Evolutionary conservation across 805 yeast species (phyloP).

Genomic region (Nakazawaea peltata): DNA sequence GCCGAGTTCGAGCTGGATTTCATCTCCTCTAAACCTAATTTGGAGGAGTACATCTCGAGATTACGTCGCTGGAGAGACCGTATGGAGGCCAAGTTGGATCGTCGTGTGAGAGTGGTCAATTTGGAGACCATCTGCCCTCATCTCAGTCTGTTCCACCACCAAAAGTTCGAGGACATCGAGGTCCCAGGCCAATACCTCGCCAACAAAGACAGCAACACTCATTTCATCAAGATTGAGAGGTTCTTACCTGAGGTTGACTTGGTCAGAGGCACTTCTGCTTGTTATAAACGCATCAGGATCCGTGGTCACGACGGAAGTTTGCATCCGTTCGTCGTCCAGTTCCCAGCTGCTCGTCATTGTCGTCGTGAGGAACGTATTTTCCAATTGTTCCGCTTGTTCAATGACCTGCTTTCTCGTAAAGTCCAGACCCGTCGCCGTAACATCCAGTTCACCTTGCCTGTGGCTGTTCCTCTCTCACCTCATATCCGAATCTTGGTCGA

Average conservation of each 20-base stretch:
- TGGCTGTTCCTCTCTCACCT: constrained; percentile 90
- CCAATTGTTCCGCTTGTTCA: constrained; percentile 85
- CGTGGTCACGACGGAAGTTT: constrained; percentile 91
- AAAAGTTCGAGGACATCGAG: constrained; percentile 95
- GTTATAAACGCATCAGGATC: constrained; percentile 81
- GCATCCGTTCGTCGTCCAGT: constrained; percentile 93
- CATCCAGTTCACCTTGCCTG: constrained; percentile 78
- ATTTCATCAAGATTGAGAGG: constrained; percentile 87
- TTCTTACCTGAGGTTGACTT: constrained; percentile 85
- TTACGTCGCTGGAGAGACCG: constrained; percentile 90
- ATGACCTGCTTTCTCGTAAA: constrained; percentile 67
- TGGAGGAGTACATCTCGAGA: constrained; percentile 78
- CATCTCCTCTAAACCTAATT: constrained; percentile 76
- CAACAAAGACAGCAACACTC: constrained; percentile 82
- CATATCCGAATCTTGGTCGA: constrained; percentile 87
- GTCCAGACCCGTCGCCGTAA: constrained; percentile 86
- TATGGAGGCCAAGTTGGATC: constrained; percentile 83
- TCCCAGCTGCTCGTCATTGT: constrained; percentile 96
- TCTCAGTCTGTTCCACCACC: constrained; percentile 94
- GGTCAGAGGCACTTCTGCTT: constrained; percentile 83
- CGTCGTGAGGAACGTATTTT: constrained; percentile 93
- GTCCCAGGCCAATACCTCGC: constrained; percentile 93
- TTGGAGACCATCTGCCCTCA: constrained; percentile 92
- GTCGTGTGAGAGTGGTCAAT: constrained; percentile 71
- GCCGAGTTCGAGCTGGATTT: constrained; percentile 90